A percentile compares a stretch with the other conserved stretches of the same genome.
Evolutionary conservation across 371 early-diverging fungal species (phyloP).

Genomic region (Apophysomyces trapeziformis): DNA sequence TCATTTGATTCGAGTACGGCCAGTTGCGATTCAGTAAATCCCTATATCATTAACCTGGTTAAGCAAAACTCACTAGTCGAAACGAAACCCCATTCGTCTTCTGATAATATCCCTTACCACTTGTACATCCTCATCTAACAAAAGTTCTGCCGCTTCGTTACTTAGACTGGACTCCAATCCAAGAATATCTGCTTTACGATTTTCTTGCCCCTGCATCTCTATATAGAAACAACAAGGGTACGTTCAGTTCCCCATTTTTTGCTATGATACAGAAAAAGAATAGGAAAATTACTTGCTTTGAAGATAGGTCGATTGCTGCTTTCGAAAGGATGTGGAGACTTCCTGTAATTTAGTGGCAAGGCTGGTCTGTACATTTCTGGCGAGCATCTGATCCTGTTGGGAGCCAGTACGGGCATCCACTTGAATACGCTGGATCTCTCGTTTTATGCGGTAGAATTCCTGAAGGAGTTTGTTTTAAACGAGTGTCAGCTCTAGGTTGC

Average conservation of each 20-base stretch:
- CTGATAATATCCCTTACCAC: conserved; percentile 27
- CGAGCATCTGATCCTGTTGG: conserved; percentile 72
- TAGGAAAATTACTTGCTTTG: conserved; percentile 61
- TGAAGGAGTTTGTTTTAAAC: conserved; percentile 25
- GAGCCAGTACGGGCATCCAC: conserved; percentile 46
- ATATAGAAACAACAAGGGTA: not conserved
- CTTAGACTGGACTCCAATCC: conserved; percentile 45
- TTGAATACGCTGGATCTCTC: conserved; percentile 77
- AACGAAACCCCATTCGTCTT: not conserved
- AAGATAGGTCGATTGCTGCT: conserved; percentile 86
- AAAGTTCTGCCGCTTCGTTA: conserved; percentile 48
- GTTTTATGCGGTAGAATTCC: conserved; percentile 87
- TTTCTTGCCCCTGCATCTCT: conserved; percentile 55
- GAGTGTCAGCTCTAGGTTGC: not conserved
- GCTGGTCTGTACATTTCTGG: conserved; percentile 87
- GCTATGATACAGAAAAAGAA: not conserved
- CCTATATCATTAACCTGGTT: conserved; percentile 40
- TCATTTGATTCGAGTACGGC: conserved; percentile 76
- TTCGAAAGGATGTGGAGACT: conserved; percentile 79
- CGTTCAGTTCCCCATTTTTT: too few relatives aligned
- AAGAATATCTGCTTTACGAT: conserved; percentile 49
- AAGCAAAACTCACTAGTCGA: not conserved
- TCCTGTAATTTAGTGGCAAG: conserved; percentile 92
- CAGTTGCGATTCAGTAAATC: conserved; percentile 87
- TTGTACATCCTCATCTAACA: conserved; percentile 55